Base-by-base conservation (phyloP, 2,329 filamentous ascomycete genomes). In the Neoscytalidium dimidiatum region DNA sequence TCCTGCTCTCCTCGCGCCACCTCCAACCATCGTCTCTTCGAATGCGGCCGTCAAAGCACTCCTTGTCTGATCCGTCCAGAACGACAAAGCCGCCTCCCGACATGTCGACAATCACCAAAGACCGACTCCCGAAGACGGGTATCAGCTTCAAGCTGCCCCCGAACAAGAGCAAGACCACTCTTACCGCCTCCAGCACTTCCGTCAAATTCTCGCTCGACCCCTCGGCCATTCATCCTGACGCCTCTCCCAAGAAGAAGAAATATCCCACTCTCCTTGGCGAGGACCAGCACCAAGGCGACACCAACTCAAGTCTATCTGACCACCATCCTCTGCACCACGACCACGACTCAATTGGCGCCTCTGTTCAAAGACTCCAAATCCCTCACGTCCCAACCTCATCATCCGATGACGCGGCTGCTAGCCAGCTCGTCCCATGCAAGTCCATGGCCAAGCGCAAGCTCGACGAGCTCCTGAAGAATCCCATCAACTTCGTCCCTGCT, bases 371-470 rank as follows among this genome's bases (percentile, higher is more conserved):
- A 9, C 56, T 60, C 28, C 26, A 60, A 5, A 23, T 60, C 5
- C 41, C 38, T 23, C 8, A 31, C 13, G 35, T 58, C n/a, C 23
- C 23, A 2, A 23, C 13, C 26, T 26, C 35, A 13, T 3, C 35
- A 29, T 31, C 56, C 23, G 52, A 43, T 14, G 26, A 14, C 17
- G 23, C 4, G 3, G 14, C 9, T 9, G 19, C 51, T 8, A 11
- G 13, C n/a, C 31, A 43, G 14, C 21, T 41, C 21, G 21, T 11
- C 11, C 35, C 35, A 11, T 60, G 41, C 56, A 60, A 60, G 4
- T 46, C 56, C n/a, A 41, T 21, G 28, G 58, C 58, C 4, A 62
- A 62, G 23, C 58, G 43, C 44, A 51, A 26, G 29, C 58, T 62
- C 14, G 29, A 62, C 6, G 46, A 62, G 29, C 44, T 62, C 2